phyloP scores from a whole-genome alignment of 164 flowering plant species.

The Tetrastigma voinierianum region DNA sequence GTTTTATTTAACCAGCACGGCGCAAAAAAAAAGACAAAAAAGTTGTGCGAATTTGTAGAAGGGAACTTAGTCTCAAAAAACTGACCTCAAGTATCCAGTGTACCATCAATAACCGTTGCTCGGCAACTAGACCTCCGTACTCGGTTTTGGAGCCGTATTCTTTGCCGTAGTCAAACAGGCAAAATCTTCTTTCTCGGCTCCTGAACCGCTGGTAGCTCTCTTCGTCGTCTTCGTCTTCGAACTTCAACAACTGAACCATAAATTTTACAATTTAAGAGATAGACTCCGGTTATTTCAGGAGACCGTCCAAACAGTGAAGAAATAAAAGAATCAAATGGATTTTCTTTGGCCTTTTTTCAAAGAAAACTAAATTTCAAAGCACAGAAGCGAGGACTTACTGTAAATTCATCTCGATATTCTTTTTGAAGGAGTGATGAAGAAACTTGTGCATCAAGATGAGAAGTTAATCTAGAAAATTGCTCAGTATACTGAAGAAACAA shows the following conservation, averaged over 20 bases:
- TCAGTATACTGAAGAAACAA: constrained; percentile 47
- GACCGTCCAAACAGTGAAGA: neutral
- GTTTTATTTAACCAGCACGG: too few species aligned
- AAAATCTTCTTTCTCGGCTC: constrained; percentile 63
- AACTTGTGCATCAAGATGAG: constrained; percentile 8
- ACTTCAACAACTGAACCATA: constrained; percentile 37
- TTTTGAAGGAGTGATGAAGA: constrained; percentile 17
- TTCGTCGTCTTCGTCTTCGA: constrained; percentile 64
- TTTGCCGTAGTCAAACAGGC: constrained; percentile 42
- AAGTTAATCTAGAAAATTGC: constrained; percentile 40
- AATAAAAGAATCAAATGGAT: neutral
- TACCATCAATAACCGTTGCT: constrained; percentile 66
- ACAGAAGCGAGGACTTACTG: constrained; percentile 23
- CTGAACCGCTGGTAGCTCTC: constrained; percentile 68
- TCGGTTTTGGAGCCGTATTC: constrained; percentile 45
- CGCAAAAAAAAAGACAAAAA: too few species aligned
- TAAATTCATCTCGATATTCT: constrained; percentile 25
- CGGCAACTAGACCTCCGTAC: constrained; percentile 49
- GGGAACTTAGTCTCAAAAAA: neutral
- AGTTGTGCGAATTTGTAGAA: neutral
- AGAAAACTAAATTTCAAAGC: neutral
- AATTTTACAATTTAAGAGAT: neutral
- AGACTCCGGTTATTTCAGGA: too few species aligned
- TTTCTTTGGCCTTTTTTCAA: neutral
- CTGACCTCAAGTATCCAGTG: constrained; percentile 87